Percentiles rank a stretch among this genome's conserved stretches.
Conservation (phyloP, 2,329 filamentous ascomycete species). For the Aspergillus bombycis region DNA sequence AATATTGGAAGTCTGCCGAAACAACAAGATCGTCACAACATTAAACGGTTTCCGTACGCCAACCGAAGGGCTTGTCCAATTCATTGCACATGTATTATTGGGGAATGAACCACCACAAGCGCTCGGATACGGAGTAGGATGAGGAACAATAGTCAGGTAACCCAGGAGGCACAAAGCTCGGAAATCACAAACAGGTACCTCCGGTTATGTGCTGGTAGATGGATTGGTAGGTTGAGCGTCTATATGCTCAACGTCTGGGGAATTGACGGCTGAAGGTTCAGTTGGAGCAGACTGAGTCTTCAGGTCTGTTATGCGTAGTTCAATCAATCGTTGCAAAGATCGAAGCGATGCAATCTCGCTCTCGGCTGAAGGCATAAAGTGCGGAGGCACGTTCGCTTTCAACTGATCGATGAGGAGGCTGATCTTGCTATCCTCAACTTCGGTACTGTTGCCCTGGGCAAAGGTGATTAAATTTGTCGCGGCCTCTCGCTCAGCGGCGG, state of each 20-base stretch:
- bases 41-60: neutral
- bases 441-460: constrained; percentile 20
- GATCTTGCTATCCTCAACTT: constrained; percentile 25
- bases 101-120: neutral
- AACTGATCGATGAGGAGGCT: constrained; percentile 36
- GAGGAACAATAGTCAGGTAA: neutral
- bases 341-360: constrained; percentile 36
- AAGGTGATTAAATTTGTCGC: constrained; percentile 37
- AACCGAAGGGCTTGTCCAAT: neutral
- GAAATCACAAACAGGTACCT: neutral
- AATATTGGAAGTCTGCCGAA: neutral
- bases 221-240: neutral
- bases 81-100: neutral
- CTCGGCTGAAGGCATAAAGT: constrained; percentile 27
- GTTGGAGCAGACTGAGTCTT: constrained; percentile 9
- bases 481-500: constrained; percentile 35
- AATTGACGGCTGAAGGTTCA: neutral
- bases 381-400: constrained; percentile 31
- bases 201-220: neutral
- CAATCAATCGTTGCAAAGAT: constrained; percentile 34
- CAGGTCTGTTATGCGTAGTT: constrained; percentile 32
- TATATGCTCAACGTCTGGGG: neutral
- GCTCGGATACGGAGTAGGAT: neutral
- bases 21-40: constrained; percentile 3
- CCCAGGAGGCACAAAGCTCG: neutral